These are phyloP conservation scores for Pisolithus orientalis DNA, from an alignment of 768 basidiomycete species.

Conservation along the genomic window DNA sequence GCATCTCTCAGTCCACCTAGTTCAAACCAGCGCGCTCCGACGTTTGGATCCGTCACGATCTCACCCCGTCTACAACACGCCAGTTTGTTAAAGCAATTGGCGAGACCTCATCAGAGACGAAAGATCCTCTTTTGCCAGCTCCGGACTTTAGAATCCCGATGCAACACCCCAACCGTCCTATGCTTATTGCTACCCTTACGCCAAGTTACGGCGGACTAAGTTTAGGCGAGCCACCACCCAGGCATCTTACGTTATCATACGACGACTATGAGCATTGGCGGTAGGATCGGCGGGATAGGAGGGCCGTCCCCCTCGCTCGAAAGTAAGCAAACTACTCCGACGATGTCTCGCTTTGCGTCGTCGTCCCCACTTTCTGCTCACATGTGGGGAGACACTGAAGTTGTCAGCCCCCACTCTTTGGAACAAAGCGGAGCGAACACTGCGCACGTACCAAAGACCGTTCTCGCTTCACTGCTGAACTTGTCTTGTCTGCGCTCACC, in stretches of 20 bases:
- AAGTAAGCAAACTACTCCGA: background rate
- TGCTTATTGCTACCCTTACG: background rate
- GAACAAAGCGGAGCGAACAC: too few relatives aligned
- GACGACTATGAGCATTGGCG: slow-evolving; percentile 22
- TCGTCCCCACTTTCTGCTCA: background rate
- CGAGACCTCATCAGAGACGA: slow-evolving; percentile 7
- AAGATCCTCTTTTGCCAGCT: slow-evolving; percentile 36
- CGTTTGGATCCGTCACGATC: slow-evolving; percentile 69
- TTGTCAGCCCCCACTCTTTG: too few relatives aligned
- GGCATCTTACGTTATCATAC: slow-evolving; percentile 36
- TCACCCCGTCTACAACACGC: slow-evolving; percentile 49
- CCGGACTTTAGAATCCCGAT: slow-evolving; percentile 54
- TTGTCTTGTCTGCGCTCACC: too few relatives aligned
- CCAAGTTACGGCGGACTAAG: slow-evolving; percentile 11
- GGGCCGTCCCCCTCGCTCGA: slow-evolving; percentile 1
- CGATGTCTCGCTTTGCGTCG: background rate
- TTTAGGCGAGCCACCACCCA: slow-evolving; percentile 7
- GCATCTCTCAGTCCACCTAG: slow-evolving; percentile 28
- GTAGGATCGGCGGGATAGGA: slow-evolving; percentile 1
- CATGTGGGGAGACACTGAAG: too few relatives aligned
- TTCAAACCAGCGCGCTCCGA: slow-evolving; percentile 42
- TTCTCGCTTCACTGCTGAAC: too few relatives aligned
- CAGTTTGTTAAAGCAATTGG: slow-evolving; percentile 30
- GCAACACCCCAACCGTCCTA: slow-evolving; percentile 28
- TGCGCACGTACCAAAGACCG: too few relatives aligned